phyloP scores from a whole-genome alignment of 1,139 yeast genomes.

The Scheffersomyces insectosa region DNA sequence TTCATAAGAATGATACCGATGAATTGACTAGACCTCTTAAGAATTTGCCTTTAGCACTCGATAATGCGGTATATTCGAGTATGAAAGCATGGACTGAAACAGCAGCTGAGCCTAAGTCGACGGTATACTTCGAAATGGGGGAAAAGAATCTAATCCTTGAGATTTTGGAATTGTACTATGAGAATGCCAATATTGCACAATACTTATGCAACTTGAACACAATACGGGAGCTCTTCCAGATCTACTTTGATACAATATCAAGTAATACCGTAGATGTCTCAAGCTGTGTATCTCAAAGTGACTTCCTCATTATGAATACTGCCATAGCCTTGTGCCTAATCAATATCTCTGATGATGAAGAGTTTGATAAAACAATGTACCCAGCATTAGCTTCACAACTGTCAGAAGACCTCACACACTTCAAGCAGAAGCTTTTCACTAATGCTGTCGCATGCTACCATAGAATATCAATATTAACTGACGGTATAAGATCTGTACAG shows the following conservation, averaged over 20 bases:
- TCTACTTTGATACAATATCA: slow-evolving; percentile 4
- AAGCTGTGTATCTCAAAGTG: slow-evolving; percentile 5
- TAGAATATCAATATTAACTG: slow-evolving; percentile 17
- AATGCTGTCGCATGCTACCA: slow-evolving; percentile 23
- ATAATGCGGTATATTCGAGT: slow-evolving; percentile 6
- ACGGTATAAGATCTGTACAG: slow-evolving; percentile 23
- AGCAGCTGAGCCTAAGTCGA: not conserved
- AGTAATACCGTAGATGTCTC: too few relatives aligned
- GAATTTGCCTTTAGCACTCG: slow-evolving; percentile 7
- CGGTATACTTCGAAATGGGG: slow-evolving; percentile 2
- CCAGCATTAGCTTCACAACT: slow-evolving; percentile 3
- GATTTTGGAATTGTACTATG: slow-evolving; percentile 8
- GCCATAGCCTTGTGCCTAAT: slow-evolving; percentile 13
- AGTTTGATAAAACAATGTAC: slow-evolving; percentile 1
- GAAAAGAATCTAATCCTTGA: slow-evolving; percentile 7
- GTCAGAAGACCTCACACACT: slow-evolving; percentile 2
- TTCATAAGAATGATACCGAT: slow-evolving; percentile 2
- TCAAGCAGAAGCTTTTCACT: slow-evolving; percentile 12
- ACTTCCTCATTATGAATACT: slow-evolving; percentile 18
- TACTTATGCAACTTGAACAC: slow-evolving; percentile 6
- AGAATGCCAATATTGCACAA: slow-evolving; percentile 3
- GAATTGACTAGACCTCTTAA: slow-evolving; percentile 8
- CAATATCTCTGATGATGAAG: slow-evolving; percentile 1
- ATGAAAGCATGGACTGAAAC: slow-evolving; percentile 6
- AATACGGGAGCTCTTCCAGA: slow-evolving; percentile 8